Conservation (phyloP, 1,139 yeast genomes). For the Suhomyces anneliseae region DNA sequence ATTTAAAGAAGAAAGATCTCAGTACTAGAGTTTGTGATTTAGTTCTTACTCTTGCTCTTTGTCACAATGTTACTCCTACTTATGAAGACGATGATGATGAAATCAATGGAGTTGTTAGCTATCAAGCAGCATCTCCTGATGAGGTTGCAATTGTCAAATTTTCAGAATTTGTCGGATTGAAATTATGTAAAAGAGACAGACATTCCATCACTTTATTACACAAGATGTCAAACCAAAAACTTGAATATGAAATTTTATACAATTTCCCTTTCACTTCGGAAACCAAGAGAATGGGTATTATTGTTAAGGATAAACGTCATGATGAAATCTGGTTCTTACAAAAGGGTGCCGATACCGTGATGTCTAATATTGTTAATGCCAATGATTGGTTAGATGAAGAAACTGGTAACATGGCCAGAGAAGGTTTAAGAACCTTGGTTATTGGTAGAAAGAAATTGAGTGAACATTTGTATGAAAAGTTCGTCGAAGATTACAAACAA, state of each 20-base stretch:
- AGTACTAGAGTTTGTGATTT: conserved; percentile 77
- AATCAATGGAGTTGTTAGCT: conserved; percentile 52
- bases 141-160: conserved; percentile 96
- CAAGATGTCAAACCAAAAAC: conserved; percentile 51
- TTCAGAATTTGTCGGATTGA: conserved; percentile 82
- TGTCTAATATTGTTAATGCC: conserved; percentile 77
- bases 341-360: conserved; percentile 97
- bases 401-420: conserved; percentile 96
- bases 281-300: conserved; percentile 93
- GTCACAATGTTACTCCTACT: conserved; percentile 95
- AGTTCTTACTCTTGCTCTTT: conserved; percentile 77
- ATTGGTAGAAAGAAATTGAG: conserved; percentile 77
- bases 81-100: conserved; percentile 44
- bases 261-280: conserved; percentile 95
- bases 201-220: conserved; percentile 68
- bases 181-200: conserved; percentile 79
- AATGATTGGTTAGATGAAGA: conserved; percentile 99
- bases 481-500: conserved; percentile 60
- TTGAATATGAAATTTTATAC: conserved; percentile 69
- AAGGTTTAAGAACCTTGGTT: conserved; percentile 92
- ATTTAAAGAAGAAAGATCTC: conserved; percentile 52
- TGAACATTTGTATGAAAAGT: conserved; percentile 55
- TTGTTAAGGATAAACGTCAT: conserved; percentile 60
- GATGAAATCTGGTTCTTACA: conserved; percentile 81
- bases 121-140: conserved; percentile 99